phyloP scores from a whole-genome alignment of 2,329 filamentous ascomycete species.

The Cladosporium sp. region DNA sequence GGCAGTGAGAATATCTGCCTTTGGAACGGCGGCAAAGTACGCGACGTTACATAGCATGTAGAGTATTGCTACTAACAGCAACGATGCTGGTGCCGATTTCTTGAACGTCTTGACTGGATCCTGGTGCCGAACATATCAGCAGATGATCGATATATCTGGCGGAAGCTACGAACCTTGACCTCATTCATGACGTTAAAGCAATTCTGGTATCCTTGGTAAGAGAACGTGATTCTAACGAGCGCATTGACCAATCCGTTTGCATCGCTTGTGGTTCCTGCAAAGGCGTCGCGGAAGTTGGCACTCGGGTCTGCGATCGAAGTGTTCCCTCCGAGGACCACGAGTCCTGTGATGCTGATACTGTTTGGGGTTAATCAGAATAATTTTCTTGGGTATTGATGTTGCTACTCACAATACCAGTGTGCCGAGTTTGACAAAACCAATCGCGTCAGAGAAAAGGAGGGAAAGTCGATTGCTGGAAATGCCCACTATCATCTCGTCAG shows the following conservation, averaged over 20 bases:
- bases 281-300: slow-evolving; percentile 54
- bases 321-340: slow-evolving; percentile 59
- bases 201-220: slow-evolving; percentile 54
- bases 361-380: neutral
- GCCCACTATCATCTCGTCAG: slow-evolving; percentile 19
- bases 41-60: slow-evolving; percentile 58
- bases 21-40: slow-evolving; percentile 55
- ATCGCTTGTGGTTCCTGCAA: slow-evolving; percentile 45
- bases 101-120: slow-evolving; percentile 56
- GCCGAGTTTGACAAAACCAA: slow-evolving; percentile 57
- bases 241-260: slow-evolving; percentile 54
- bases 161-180: slow-evolving; percentile 41
- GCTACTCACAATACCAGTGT: slow-evolving; percentile 52
- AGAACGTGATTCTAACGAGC: slow-evolving; percentile 48
- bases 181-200: slow-evolving; percentile 61
- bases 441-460: slow-evolving; percentile 51
- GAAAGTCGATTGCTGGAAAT: slow-evolving; percentile 50
- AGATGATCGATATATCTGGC: neutral
- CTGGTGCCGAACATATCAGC: slow-evolving; percentile 25
- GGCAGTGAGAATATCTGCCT: slow-evolving; percentile 34
- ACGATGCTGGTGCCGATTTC: slow-evolving; percentile 48
- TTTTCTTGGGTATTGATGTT: slow-evolving; percentile 21
- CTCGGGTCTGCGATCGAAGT: slow-evolving; percentile 48
- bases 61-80: slow-evolving; percentile 45
- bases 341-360: slow-evolving; percentile 42